Evolutionary conservation across 345 rosid species (phyloP).

Genomic region (Crucihimalaya himalaica): DNA sequence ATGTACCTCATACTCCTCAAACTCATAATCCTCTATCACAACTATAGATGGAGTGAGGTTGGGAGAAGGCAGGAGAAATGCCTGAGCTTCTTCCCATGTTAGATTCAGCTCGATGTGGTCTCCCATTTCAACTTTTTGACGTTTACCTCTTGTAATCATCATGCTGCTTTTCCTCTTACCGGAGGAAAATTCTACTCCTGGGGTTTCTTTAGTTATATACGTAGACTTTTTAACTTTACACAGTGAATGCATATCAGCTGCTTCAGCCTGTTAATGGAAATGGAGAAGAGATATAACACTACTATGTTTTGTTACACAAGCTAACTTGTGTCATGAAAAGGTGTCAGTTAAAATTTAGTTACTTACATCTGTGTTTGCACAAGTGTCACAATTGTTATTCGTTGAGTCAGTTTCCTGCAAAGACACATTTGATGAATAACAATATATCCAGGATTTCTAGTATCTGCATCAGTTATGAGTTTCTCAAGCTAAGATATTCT

Average conservation of each 20-base stretch:
- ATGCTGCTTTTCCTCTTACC: constrained; percentile 75
- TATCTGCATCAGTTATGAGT: constrained; percentile 1
- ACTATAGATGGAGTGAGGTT: constrained; percentile 62
- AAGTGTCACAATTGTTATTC: constrained; percentile 47
- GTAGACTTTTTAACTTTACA: constrained; percentile 72
- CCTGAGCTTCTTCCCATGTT: constrained; percentile 97
- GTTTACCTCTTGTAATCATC: constrained; percentile 68
- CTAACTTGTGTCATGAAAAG: constrained; percentile 39
- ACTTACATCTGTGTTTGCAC: constrained; percentile 68
- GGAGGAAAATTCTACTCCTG: constrained; percentile 52
- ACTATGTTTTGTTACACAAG: constrained; percentile 29
- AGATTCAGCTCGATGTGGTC: constrained; percentile 74
- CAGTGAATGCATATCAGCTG: constrained; percentile 63
- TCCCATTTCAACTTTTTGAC: constrained; percentile 70
- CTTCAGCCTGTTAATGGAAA: constrained; percentile 60
- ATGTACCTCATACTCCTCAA: constrained; percentile 93
- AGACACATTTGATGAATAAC: constrained; percentile 25
- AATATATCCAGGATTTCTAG: not conserved
- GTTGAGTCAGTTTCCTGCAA: constrained; percentile 70
- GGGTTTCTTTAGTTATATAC: constrained; percentile 67
- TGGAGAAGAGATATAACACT: constrained; percentile 38
- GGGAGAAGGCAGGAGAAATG: constrained; percentile 80
- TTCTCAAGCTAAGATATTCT: constrained; percentile 13
- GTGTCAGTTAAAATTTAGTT: constrained; percentile 34
- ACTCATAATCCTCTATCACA: constrained; percentile 78